A percentile compares a stretch with the other conserved stretches of the same genome.
These are phyloP conservation scores for Schizophyllum amplum DNA, from an alignment of 1,284 basidiomycete genomes.

Conservation along the genomic window DNA sequence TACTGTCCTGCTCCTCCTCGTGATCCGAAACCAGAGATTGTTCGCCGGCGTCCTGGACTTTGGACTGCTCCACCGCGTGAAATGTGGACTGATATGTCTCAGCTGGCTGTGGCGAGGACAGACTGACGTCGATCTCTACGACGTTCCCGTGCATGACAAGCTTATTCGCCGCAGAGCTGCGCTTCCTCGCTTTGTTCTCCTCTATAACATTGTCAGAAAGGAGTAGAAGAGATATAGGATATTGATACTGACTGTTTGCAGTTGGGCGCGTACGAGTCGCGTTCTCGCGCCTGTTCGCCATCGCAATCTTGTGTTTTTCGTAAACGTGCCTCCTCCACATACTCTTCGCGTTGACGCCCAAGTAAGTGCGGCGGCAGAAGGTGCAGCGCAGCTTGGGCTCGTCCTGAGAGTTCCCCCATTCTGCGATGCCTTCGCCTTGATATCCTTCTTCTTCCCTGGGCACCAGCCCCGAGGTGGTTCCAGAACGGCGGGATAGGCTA, in stretches of 20 bases:
- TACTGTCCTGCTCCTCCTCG: conserved; percentile 10
- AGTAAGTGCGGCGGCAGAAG: conserved; percentile 71
- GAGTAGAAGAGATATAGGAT: conserved; percentile 5
- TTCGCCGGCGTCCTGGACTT: background rate
- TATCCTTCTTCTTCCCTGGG: conserved; percentile 67
- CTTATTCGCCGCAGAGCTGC: conserved; percentile 4
- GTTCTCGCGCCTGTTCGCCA: conserved; percentile 71
- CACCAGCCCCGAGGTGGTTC: conserved; percentile 79
- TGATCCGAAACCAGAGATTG: conserved; percentile 8
- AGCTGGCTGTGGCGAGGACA: conserved; percentile 15
- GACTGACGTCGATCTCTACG: conserved; percentile 30
- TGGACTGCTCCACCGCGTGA: background rate
- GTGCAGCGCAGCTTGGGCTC: conserved; percentile 72
- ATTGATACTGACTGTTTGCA: conserved; percentile 47
- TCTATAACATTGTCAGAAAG: conserved; percentile 21
- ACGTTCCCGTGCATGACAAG: conserved; percentile 32
- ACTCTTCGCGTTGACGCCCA: conserved; percentile 77
- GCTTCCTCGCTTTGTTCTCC: conserved; percentile 30
- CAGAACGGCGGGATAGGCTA: conserved; percentile 62
- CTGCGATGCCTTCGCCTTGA: conserved; percentile 50
- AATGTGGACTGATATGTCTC: conserved; percentile 14
- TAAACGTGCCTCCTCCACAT: conserved; percentile 83
- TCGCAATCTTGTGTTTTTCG: conserved; percentile 80
- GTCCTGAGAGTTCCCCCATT: conserved; percentile 68
- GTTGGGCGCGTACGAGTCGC: conserved; percentile 50